These are phyloP conservation scores for Verruconis gallopava DNA, from an alignment of 2,329 filamentous ascomycete species.

Conservation along the genomic window DNA sequence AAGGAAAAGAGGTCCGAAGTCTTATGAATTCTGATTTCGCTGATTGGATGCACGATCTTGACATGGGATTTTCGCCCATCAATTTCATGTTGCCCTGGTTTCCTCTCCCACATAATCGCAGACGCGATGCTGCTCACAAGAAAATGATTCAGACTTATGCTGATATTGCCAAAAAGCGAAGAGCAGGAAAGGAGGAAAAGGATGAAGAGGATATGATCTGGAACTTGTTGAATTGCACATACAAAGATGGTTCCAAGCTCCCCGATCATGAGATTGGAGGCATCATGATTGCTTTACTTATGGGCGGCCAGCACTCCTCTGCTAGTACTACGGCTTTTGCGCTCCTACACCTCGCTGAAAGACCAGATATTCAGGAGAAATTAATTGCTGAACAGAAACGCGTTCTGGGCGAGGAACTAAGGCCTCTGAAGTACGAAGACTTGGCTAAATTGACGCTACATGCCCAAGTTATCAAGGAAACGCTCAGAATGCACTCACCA, in stretches of 20 bases:
- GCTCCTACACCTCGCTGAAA: slow-evolving; percentile 63
- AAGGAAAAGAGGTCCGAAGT: slow-evolving; percentile 70
- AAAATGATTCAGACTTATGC: slow-evolving; percentile 74
- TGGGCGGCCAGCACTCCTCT: slow-evolving; percentile 85
- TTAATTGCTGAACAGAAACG: slow-evolving; percentile 71
- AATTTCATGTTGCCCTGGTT: slow-evolving; percentile 88
- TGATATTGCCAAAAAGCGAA: slow-evolving; percentile 64
- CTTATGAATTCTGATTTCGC: slow-evolving; percentile 72
- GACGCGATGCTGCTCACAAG: slow-evolving; percentile 64
- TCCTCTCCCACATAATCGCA: slow-evolving; percentile 76
- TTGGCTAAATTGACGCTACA: slow-evolving; percentile 70
- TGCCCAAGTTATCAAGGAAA: slow-evolving; percentile 79
- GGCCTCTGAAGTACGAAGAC: slow-evolving; percentile 62
- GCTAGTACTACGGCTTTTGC: slow-evolving; percentile 79
- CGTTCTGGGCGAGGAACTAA: slow-evolving; percentile 51
- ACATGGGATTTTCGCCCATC: slow-evolving; percentile 79
- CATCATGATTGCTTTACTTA: slow-evolving; percentile 88
- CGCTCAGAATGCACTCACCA: slow-evolving; percentile 76
- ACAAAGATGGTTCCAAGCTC: slow-evolving; percentile 70
- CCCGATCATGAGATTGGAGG: slow-evolving; percentile 77
- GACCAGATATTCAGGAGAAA: slow-evolving; percentile 67
- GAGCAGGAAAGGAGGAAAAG: slow-evolving; percentile 37
- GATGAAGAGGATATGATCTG: slow-evolving; percentile 69
- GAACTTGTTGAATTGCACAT: slow-evolving; percentile 73
- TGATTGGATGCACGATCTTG: slow-evolving; percentile 73